Evolutionary conservation across 75 land plant species (phyloP).

Genomic region (Gnetum montanum): DNA sequence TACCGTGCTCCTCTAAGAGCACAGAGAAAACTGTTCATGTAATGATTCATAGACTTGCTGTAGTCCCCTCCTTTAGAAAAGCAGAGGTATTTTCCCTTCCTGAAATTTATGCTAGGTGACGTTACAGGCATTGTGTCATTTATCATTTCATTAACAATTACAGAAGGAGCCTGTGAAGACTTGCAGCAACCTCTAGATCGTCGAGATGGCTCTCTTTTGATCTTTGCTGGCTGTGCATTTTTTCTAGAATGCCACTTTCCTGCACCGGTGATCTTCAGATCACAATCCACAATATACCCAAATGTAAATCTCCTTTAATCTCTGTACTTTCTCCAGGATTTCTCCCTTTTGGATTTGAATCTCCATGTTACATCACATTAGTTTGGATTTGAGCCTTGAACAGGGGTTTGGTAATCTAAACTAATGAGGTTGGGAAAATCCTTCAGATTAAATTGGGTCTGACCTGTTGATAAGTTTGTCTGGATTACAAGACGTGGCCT

Average conservation of each 20-base stretch:
- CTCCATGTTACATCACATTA: slow-evolving; percentile 84
- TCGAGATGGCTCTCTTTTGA: slow-evolving; percentile 5
- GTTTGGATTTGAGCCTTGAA: slow-evolving; percentile 33
- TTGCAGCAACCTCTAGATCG: slow-evolving; percentile 2
- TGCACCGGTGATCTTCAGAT: slow-evolving; percentile 25
- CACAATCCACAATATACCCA: slow-evolving; percentile 29
- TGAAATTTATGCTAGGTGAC: slow-evolving; percentile 24
- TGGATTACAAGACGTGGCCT: slow-evolving; percentile 14
- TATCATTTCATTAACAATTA: slow-evolving; percentile 32
- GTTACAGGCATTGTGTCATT: slow-evolving; percentile 44
- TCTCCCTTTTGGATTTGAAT: slow-evolving; percentile 64
- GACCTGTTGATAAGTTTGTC: slow-evolving; percentile 47
- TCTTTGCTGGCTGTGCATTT: slow-evolving; percentile 32
- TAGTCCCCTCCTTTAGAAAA: slow-evolving; percentile 77
- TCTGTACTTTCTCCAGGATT: slow-evolving; percentile 71
- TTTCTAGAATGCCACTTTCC: slow-evolving; percentile 76
- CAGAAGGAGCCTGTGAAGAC: neutral
- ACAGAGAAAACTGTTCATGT: slow-evolving; percentile 82
- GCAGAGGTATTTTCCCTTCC: slow-evolving; percentile 61
- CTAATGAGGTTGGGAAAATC: slow-evolving; percentile 48
- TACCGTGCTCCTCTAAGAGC: slow-evolving; percentile 84
- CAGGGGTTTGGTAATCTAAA: slow-evolving; percentile 51
- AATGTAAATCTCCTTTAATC: slow-evolving; percentile 70
- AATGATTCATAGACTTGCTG: slow-evolving; percentile 90
- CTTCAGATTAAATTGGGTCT: slow-evolving; percentile 57